Base-by-base conservation (phyloP, 108 stramenopile species). In the Cylindrotheca fusiformis region DNA sequence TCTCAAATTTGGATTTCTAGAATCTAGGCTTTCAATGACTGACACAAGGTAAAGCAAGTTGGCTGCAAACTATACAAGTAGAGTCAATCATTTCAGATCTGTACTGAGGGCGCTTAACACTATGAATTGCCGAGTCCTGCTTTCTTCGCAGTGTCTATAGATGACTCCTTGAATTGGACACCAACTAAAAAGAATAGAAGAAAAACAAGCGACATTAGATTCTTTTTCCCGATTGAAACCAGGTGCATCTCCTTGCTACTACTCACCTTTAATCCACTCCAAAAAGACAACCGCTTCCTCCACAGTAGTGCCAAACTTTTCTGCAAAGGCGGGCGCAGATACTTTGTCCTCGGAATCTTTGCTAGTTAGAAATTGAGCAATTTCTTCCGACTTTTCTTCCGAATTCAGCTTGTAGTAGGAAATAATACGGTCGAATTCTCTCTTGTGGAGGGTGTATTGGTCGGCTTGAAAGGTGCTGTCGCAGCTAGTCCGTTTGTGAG, bases 201-300 rank as follows among this genome's bases (percentile, higher is more conserved):
- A 41, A 41, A 41, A 41, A 41, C 36, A 14, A 41, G 14, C 6
- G 6, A 6, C 6, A 14, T 41, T 6, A 14, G 36, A 14, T 10
- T 41, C 6, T 41, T 6, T 41, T 41, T 6, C 14, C 10, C 10
- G 36, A 41, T 10, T 10, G 14, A 14, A 41, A 6, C 14, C 6
- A 6, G 36, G 14, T 10, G 36, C 6, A 10, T 41, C 14, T 41
- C 10, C 10, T 41, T 10, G 6, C 36, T 10, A 14, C 6, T 41
- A 41, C 36, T 41, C 36, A 41, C 36, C 36, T 47, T 87, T 84
- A 41, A 87, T 84, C 86, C 86, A 87, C 72, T 84, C 86, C 48
- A 87, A 69, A 60, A 87, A 84, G n/a, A 87, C 83, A 0, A 87
- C 83, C 1, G 86, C 86, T 67, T 87, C 86, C 59, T 72, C 74